Percentiles rank a stretch among this genome's conserved stretches.
Evolutionary conservation across 805 yeast genomes (phyloP).

Genomic region (Nematodospora valgi): DNA sequence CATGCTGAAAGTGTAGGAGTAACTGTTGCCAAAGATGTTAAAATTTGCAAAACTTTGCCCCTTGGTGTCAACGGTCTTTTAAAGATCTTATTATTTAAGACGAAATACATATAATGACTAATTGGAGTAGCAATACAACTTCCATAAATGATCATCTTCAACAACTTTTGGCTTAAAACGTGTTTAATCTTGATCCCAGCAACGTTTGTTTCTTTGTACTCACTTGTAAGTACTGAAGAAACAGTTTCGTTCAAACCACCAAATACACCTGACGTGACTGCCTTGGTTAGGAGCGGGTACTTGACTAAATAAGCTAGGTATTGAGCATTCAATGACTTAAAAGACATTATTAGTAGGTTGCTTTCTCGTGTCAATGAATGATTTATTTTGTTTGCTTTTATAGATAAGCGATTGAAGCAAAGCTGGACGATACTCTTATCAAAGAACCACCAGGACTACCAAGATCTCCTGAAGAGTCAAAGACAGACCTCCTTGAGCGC

Average conservation of each 20-base stretch:
- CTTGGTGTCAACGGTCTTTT: conserved; percentile 37
- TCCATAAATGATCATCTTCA: conserved; percentile 56
- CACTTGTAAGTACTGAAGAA: conserved; percentile 50
- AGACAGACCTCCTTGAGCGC: too few relatives aligned
- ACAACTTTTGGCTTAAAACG: conserved; percentile 42
- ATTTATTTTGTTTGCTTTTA: too few relatives aligned
- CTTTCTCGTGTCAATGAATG: too few relatives aligned
- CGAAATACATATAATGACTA: conserved; percentile 49
- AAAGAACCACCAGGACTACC: too few relatives aligned
- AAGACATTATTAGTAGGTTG: conserved; percentile 5
- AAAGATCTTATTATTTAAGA: conserved; percentile 45
- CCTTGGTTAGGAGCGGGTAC: conserved; percentile 58
- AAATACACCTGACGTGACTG: conserved; percentile 53
- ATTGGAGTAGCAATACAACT: conserved; percentile 54
- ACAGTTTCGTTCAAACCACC: conserved; percentile 56
- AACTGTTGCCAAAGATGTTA: conserved; percentile 49
- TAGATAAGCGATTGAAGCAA: too few relatives aligned
- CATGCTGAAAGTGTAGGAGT: conserved; percentile 51
- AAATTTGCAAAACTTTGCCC: conserved; percentile 45
- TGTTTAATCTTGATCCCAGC: conserved; percentile 29
- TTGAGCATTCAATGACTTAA: conserved; percentile 17
- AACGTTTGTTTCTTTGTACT: conserved; percentile 23
- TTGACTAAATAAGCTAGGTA: conserved; percentile 38
- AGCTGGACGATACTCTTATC: too few relatives aligned
- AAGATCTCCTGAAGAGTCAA: too few relatives aligned